Percentiles rank a stretch among this genome's conserved stretches.
Evolutionary conservation across 768 basidiomycete species (phyloP).

Genomic region (Dictyophora rubrovolvata): DNA sequence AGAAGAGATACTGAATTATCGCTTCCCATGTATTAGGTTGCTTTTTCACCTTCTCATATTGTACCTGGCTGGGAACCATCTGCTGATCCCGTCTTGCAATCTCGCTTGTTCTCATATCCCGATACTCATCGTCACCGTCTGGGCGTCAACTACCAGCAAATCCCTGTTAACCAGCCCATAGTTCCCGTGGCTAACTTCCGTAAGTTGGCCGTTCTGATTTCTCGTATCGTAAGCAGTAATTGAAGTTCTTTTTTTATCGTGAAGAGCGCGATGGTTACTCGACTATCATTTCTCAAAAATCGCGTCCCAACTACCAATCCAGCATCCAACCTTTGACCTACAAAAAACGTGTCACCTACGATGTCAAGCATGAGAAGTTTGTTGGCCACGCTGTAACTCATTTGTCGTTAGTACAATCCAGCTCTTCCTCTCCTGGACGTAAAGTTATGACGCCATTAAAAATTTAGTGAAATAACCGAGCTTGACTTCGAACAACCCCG

Average conservation of each 20-base stretch:
- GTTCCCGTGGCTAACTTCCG: conserved; percentile 77
- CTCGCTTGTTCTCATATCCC: conserved; percentile 90
- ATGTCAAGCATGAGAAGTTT: conserved; percentile 61
- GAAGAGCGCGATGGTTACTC: conserved; percentile 62
- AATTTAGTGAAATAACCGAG: conserved; percentile 59
- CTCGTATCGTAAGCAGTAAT: neutral
- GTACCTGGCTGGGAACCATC: conserved; percentile 85
- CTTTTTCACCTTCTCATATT: conserved; percentile 83
- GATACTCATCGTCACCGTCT: conserved; percentile 83
- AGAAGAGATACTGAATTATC: conserved; percentile 13
- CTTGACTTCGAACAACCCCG: conserved; percentile 83
- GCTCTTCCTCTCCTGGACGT: neutral
- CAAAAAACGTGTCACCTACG: conserved; percentile 30
- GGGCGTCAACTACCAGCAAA: conserved; percentile 66
- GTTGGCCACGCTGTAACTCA: conserved; percentile 59
- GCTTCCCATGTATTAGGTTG: conserved; percentile 31
- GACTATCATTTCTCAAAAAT: conserved; percentile 69
- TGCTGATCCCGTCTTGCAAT: conserved; percentile 87
- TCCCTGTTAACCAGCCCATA: conserved; percentile 79
- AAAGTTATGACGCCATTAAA: conserved; percentile 12
- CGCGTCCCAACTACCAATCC: conserved; percentile 82
- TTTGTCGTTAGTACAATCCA: conserved; percentile 22
- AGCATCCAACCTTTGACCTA: conserved; percentile 65
- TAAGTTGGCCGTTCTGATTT: neutral
- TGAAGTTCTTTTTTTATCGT: neutral